phyloP scores from a whole-genome alignment of 2,329 filamentous ascomycete species.

The Pseudogymnoascus sp. region DNA sequence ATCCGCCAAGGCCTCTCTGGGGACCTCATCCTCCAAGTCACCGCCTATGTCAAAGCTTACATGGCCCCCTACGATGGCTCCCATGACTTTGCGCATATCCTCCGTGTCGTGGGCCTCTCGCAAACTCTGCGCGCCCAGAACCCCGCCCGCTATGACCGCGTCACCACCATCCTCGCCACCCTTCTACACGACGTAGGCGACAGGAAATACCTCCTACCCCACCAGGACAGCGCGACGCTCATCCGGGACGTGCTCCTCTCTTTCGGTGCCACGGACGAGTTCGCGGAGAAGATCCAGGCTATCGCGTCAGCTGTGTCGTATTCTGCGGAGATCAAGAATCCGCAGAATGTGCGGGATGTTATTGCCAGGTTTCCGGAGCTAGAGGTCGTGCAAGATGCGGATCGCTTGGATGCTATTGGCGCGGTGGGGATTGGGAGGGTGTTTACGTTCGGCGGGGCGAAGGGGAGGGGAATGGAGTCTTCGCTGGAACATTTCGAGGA shows the following conservation, averaged over 20 bases:
- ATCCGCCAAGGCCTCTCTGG: neutral
- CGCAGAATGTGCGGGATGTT: constrained; percentile 49
- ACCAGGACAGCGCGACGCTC: constrained; percentile 48
- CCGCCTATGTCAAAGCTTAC: constrained; percentile 57
- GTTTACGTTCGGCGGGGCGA: constrained; percentile 68
- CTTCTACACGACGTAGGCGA: constrained; percentile 86
- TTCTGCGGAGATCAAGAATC: constrained; percentile 61
- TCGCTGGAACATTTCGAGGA: constrained; percentile 68
- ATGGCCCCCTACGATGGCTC: constrained; percentile 76
- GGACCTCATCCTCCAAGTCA: constrained; percentile 45
- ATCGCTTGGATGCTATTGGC: constrained; percentile 84
- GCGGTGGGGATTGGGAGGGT: constrained; percentile 74
- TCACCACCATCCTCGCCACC: constrained; percentile 58
- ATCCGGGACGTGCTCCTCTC: constrained; percentile 47
- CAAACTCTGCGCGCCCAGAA: constrained; percentile 47
- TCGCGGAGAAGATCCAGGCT: constrained; percentile 60
- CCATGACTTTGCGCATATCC: constrained; percentile 80
- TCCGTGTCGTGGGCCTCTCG: constrained; percentile 68
- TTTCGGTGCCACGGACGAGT: constrained; percentile 44
- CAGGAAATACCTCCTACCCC: constrained; percentile 37
- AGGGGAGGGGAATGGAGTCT: constrained; percentile 48
- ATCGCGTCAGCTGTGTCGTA: constrained; percentile 74
- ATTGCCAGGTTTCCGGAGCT: constrained; percentile 62
- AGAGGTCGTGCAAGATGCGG: constrained; percentile 83
- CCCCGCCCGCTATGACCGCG: constrained; percentile 37